A percentile compares a stretch with the other conserved stretches of the same genome.
phyloP scores from a whole-genome alignment of 768 basidiomycete genomes.

The Boletus rubroflammeus region DNA sequence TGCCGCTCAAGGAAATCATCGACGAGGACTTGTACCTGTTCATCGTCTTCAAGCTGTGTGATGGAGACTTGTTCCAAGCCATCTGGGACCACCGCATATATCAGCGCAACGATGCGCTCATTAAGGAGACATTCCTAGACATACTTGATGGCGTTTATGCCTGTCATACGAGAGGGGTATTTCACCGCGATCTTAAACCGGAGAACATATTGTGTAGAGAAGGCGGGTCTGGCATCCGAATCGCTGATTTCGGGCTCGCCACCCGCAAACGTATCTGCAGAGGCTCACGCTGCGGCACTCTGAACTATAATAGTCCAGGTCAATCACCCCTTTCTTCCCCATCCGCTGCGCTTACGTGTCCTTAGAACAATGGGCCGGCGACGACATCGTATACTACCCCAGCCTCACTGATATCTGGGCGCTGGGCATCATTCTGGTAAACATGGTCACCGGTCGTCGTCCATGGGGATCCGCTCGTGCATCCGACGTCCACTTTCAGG shows the following conservation, averaged over 20 bases:
- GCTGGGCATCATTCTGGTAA: conserved; percentile 75
- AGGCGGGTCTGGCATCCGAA: conserved; percentile 49
- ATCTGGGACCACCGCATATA: conserved; percentile 58
- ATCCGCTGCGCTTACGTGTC: neutral
- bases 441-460: conserved; percentile 61
- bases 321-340: conserved; percentile 10
- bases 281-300: conserved; percentile 58
- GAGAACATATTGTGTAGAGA: conserved; percentile 68
- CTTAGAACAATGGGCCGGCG: conserved; percentile 51
- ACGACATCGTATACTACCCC: conserved; percentile 35
- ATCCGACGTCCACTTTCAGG: conserved; percentile 9
- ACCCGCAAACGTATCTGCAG: conserved; percentile 42
- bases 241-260: conserved; percentile 80
- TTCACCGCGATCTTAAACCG: conserved; percentile 86
- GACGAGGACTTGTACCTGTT: conserved; percentile 60
- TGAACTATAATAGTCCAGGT: conserved; percentile 73
- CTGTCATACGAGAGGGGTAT: conserved; percentile 68
- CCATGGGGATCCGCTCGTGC: conserved; percentile 14
- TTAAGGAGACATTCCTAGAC: conserved; percentile 70
- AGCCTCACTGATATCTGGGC: conserved; percentile 60
- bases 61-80: conserved; percentile 68
- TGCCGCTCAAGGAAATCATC: conserved; percentile 64
- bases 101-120: conserved; percentile 53
- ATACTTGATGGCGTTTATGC: conserved; percentile 75
- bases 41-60: conserved; percentile 57